Percentiles rank a stretch among this genome's conserved stretches.
These are phyloP conservation scores for Raphanus raphanistrum DNA, from an alignment of 345 rosid species.

Conservation along the genomic window DNA sequence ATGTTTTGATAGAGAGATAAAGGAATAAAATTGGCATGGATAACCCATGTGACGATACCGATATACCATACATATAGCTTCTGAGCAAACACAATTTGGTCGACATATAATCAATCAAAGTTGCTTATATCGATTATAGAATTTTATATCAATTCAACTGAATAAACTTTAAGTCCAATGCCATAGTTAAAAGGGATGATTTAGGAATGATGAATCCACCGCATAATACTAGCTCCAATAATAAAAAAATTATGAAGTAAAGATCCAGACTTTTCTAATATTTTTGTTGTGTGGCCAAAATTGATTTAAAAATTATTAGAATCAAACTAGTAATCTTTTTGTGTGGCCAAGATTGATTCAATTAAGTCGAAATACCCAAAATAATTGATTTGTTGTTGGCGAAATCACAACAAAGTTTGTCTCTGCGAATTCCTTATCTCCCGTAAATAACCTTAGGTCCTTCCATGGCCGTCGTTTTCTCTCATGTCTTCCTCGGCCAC, in stretches of 20 bases:
- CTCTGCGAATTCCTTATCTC: background rate
- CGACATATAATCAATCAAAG: constrained; percentile 5
- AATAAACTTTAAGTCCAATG: background rate
- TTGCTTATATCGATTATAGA: background rate
- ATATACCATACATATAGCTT: background rate
- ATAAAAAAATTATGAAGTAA: background rate
- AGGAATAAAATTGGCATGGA: constrained; percentile 30
- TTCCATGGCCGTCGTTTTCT: constrained; percentile 17
- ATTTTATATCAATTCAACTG: background rate
- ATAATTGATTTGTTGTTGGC: constrained; percentile 2
- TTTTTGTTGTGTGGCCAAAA: background rate
- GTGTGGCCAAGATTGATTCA: background rate
- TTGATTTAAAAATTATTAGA: background rate
- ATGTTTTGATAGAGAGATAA: constrained; percentile 18
- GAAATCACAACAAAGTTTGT: constrained; percentile 13
- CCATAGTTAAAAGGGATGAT: background rate
- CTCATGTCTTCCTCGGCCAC: background rate
- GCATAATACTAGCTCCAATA: background rate
- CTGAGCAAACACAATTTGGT: constrained; percentile 14
- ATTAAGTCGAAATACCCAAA: constrained; percentile 1
- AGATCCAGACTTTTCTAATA: background rate
- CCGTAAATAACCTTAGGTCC: background rate
- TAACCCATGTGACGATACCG: constrained; percentile 34
- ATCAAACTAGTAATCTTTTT: background rate
- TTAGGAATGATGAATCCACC: background rate